phyloP scores from a whole-genome alignment of 495 filamentous ascomycete genomes.

The Penicillium canescens region DNA sequence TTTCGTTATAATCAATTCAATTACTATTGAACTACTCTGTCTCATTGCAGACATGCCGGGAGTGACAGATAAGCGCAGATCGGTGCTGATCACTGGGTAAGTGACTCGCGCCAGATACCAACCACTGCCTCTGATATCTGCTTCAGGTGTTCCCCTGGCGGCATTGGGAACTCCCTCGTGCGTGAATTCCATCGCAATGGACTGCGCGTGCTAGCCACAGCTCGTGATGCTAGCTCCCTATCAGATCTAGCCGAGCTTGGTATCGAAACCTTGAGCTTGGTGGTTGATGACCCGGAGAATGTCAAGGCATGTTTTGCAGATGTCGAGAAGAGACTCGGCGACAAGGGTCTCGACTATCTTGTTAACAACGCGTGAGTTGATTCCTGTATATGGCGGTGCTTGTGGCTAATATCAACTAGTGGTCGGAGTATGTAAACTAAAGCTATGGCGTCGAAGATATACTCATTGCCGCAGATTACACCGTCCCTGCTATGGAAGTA shows the following conservation, averaged over 20 bases:
- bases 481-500: slow-evolving; percentile 60
- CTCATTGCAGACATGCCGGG: slow-evolving; percentile 16
- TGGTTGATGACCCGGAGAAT: slow-evolving; percentile 49
- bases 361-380: slow-evolving; percentile 60
- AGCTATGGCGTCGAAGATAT: slow-evolving; percentile 26
- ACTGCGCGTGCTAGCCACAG: slow-evolving; percentile 58
- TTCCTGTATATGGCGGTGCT: slow-evolving; percentile 1
- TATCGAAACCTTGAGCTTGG: slow-evolving; percentile 56
- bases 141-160: slow-evolving; percentile 53
- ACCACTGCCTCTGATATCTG: slow-evolving; percentile 3
- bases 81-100: slow-evolving; percentile 50
- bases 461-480: slow-evolving; percentile 47
- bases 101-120: slow-evolving; percentile 7
- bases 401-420: slow-evolving; percentile 5
- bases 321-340: slow-evolving; percentile 42
- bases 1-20: not conserved
- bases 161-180: slow-evolving; percentile 59
- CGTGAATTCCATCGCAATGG: slow-evolving; percentile 54
- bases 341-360: slow-evolving; percentile 53
- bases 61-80: slow-evolving; percentile 35
- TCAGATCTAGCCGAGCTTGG: slow-evolving; percentile 45
- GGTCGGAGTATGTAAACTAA: not conserved
- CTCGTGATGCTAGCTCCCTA: slow-evolving; percentile 49
- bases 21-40: not conserved
- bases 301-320: slow-evolving; percentile 44